Conservation (phyloP, 2,329 filamentous ascomycete genomes). For the Cytospora piceae region DNA sequence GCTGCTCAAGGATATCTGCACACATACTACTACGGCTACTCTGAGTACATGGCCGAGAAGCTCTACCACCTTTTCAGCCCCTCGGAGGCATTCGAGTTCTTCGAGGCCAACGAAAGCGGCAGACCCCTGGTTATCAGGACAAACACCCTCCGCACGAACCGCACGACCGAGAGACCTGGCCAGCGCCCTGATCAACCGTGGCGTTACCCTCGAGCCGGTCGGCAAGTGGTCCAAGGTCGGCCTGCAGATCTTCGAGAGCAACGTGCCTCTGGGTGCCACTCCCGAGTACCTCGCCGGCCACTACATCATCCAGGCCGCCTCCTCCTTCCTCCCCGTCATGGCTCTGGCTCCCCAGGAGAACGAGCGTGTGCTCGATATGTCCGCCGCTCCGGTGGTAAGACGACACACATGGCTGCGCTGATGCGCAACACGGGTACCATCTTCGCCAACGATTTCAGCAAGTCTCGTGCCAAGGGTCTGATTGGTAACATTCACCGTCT, state of each 20-base stretch:
- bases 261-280: constrained; percentile 84
- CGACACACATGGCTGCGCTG: constrained; percentile 91
- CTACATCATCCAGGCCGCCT: constrained; percentile 96
- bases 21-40: constrained; percentile 98
- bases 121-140: constrained; percentile 95
- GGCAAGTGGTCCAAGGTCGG: constrained; percentile 99
- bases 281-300: constrained; percentile 97
- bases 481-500: constrained; percentile 98
- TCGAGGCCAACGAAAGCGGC: constrained; percentile 96
- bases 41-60: constrained; percentile 92
- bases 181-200: constrained; percentile 91
- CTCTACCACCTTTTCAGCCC: constrained; percentile 91
- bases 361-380: constrained; percentile 91
- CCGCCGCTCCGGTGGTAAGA: constrained; percentile 93
- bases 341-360: constrained; percentile 91
- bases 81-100: constrained; percentile 94
- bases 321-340: constrained; percentile 97
- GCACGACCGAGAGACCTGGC: constrained; percentile 84
- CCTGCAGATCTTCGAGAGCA: constrained; percentile 92
- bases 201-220: constrained; percentile 93
- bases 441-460: constrained; percentile 96
- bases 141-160: constrained; percentile 83
- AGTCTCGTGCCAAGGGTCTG: constrained; percentile 89
- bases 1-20: constrained; percentile 87
- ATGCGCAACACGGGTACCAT: constrained; percentile 98